Base-by-base conservation (phyloP, 768 basidiomycete genomes). In the Psilocybe cyanescens region DNA sequence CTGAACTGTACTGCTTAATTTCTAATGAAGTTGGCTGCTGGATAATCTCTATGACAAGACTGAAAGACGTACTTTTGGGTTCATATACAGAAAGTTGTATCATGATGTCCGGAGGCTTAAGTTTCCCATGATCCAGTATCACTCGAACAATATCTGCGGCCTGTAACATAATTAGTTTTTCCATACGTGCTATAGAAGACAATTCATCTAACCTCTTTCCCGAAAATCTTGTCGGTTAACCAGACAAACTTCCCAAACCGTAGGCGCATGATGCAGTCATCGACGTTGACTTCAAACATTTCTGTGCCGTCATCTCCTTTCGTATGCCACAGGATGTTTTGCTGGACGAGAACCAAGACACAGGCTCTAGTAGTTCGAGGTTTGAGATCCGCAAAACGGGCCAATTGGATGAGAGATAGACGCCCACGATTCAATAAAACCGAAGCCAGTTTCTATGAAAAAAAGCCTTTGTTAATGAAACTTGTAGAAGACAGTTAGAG, bases 271-370 rank as follows among this genome's bases (percentile, higher is more conserved):
- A 97, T 79, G 71, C 95, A 95, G 70, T 95, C 94, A 57, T 90
- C 85, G 12, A 86, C 77, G 68, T 95, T 94, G 64, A 97, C 79
- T 72, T 97, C 95, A 51, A 92, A 80, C 59, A 91, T 83, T 64
- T 90, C 91, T 4, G 84, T 86, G 45, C 87, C 89, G n/a, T 87
- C 86, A 8, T 88, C 87, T 4, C 82, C 82, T 41, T 83, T 83
- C 8, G 89, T 84, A 70, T 95, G 92, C 92, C 94, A 95, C 47
- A 96, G 79, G 47, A 97, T 75, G 74, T 97, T 95, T 71, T 98
- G 96, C 71, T 98, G 96, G 16, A 96, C 82, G 56, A 98, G 83
- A 48, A 90, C 84, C 48, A 97, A 78, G 17, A 96, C 76, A 17
- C 86, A 82, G 29, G 88, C 87, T 56, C 90, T 86, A 12, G 89